Evolutionary conservation across 2,329 filamentous ascomycete genomes (phyloP), one percentile per base, ranked within the genome.

Genomic region (Arthrobotrys conoides): DNA sequence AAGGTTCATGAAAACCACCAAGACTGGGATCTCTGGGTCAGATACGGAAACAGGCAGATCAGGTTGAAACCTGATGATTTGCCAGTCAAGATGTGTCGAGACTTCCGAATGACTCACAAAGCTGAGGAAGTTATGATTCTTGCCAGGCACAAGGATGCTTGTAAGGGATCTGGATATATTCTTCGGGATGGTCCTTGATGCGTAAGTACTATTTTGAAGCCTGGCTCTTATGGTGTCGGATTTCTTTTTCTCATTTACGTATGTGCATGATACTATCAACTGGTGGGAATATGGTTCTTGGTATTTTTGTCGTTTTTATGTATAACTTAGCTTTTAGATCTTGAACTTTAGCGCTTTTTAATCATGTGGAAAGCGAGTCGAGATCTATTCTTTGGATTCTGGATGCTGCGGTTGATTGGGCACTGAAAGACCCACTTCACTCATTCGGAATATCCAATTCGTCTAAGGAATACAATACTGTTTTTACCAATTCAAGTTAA

Each of bases 41-140:
- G 30, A 6, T 63, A 44, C 16, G 41, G 36, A 38, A 38, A 64
- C 18, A 53, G 68, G 10, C 44, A 53, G 36, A 53, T 44, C 6
- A 61, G 44, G 16, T 71, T 71, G 38, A 30, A 64, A 9, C 20
- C 53, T 16, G 46, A 71, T 22, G 68, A 71, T 30, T 36, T 44
- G 5, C 57, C 68, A 1, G 33, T 71, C 18, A 49, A 41, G 6
- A 27, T 71, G 16, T 71, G 61, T 53, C 38, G 57, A 30, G 30
- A 64, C 8, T n/a, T 71, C n/a, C 24, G 55, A 49, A 71, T 44
- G 5, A 44, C 44, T 8, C 20, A 57, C 10, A 30, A 20, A 4
- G 4, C 36, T 8, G 36, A 38, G 2, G 53, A 57, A 10, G 53
- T 57, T 22, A 12, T 36, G n/a, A 33, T 57, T 38, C 20, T 57